Conservation (phyloP, 345 rosid genomes). For the Sapria himalayana region DNA sequence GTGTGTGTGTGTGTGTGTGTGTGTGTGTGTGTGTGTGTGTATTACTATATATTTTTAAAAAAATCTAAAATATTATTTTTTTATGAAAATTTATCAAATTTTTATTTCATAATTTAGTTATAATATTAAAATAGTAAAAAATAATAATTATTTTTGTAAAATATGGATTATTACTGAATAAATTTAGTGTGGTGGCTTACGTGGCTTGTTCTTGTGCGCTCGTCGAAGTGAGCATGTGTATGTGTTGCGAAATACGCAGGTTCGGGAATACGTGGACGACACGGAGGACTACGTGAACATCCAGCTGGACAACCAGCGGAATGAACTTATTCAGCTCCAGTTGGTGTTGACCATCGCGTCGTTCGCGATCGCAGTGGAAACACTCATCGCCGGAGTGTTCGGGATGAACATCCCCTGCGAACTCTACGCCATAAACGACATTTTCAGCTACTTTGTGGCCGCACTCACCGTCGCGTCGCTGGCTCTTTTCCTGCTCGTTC, state of each 20-base stretch:
- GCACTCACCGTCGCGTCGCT: slow-evolving; percentile 22
- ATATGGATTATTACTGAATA: too few species aligned
- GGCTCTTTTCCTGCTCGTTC: slow-evolving; percentile 40
- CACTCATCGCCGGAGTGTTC: slow-evolving; percentile 37
- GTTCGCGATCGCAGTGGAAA: slow-evolving; percentile 48
- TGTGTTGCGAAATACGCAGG: slow-evolving; percentile 37
- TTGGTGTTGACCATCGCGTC: slow-evolving; percentile 60
- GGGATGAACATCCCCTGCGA: slow-evolving; percentile 69
- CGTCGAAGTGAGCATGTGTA: too few species aligned
- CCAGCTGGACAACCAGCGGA: slow-evolving; percentile 76
- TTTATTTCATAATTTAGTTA: too few species aligned
- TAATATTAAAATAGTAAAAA: too few species aligned
- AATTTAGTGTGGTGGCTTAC: too few species aligned
- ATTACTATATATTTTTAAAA: too few species aligned
- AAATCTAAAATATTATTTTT: too few species aligned
- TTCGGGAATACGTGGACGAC: slow-evolving; percentile 84
- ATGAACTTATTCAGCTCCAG: slow-evolving; percentile 76
- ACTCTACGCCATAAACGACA: slow-evolving; percentile 14
- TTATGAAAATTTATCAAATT: too few species aligned
- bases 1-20: too few species aligned
- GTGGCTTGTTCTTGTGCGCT: too few species aligned
- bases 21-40: too few species aligned
- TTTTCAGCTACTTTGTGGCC: slow-evolving; percentile 43
- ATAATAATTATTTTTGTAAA: too few species aligned
- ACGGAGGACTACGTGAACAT: slow-evolving; percentile 89